Conservation (phyloP, 2,329 filamentous ascomycete species). For the Leptographium radiaticola region DNA sequence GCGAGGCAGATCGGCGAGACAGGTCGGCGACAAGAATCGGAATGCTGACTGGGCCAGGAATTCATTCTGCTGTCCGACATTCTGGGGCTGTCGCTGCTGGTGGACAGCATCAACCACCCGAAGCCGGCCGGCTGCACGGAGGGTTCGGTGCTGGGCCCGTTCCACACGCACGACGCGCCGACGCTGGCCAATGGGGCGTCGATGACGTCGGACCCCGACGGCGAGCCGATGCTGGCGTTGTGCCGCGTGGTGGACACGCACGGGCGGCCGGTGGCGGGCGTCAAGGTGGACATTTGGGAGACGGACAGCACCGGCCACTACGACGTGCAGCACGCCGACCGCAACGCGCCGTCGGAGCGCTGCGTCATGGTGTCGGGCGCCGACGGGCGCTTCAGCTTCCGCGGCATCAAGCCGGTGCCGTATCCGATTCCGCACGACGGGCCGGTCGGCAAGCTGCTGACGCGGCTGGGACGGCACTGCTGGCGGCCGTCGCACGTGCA, state of each 20-base stretch:
- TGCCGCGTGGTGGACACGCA: slow-evolving; percentile 55
- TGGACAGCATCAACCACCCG: slow-evolving; percentile 74
- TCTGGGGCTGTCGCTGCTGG: slow-evolving; percentile 64
- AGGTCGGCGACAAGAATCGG: no score
- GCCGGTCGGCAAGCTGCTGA: slow-evolving; percentile 62
- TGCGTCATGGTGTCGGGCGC: slow-evolving; percentile 52
- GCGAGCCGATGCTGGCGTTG: slow-evolving; percentile 58
- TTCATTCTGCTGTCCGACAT: slow-evolving; percentile 75
- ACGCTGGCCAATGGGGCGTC: slow-evolving; percentile 37
- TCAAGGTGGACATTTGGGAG: slow-evolving; percentile 75
- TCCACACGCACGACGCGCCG: slow-evolving; percentile 69
- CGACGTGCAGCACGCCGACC: slow-evolving; percentile 62
- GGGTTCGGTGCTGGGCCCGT: slow-evolving; percentile 69
- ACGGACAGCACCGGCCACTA: slow-evolving; percentile 71
- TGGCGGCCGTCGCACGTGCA: slow-evolving; percentile 71
- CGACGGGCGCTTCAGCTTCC: slow-evolving; percentile 72
- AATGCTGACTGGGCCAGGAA: slow-evolving; percentile 26
- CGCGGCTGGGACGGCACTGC: slow-evolving; percentile 55
- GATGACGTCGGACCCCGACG: slow-evolving; percentile 57
- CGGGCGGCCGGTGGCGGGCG: slow-evolving; percentile 49
- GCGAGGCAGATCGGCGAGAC: no score
- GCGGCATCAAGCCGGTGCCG: slow-evolving; percentile 68
- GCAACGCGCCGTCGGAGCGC: slow-evolving; percentile 54
- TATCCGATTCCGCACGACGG: slow-evolving; percentile 80
- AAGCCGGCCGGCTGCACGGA: slow-evolving; percentile 60